These are phyloP conservation scores for Lasiodiplodia sp. DNA, from an alignment of 2,329 filamentous ascomycete genomes.

Conservation along the genomic window DNA sequence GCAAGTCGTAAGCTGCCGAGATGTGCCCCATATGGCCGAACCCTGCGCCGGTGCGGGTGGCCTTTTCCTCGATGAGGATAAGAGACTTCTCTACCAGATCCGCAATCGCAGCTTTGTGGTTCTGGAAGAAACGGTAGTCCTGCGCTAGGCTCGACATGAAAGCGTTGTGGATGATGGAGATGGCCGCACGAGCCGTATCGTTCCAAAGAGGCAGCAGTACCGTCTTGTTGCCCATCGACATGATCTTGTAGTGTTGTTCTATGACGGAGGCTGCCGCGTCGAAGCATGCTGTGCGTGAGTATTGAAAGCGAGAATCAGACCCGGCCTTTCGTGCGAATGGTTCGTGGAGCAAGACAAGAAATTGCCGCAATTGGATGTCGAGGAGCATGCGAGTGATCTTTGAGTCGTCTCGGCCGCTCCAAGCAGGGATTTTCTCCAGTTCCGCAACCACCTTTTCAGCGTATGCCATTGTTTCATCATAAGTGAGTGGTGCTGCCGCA, in stretches of 20 bases:
- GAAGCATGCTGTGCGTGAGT: constrained; percentile 43
- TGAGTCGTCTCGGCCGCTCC: constrained; percentile 20
- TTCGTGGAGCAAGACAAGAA: constrained; percentile 44
- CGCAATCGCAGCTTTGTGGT: constrained; percentile 39
- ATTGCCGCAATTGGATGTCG: constrained; percentile 44
- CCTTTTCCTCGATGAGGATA: constrained; percentile 43
- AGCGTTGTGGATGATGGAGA: constrained; percentile 28
- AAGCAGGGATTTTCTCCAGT: constrained; percentile 27
- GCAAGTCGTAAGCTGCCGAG: constrained; percentile 25
- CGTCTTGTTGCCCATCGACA: constrained; percentile 15
- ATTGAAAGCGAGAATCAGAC: constrained; percentile 39
- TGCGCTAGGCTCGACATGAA: constrained; percentile 25
- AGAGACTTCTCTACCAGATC: constrained; percentile 42
- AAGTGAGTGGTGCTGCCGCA: constrained; percentile 39
- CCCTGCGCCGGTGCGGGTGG: constrained; percentile 37
- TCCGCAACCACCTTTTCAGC: constrained; percentile 38
- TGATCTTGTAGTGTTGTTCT: constrained; percentile 35
- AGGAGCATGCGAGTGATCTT: constrained; percentile 35
- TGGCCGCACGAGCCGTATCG: constrained; percentile 14
- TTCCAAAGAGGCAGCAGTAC: constrained; percentile 12
- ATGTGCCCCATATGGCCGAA: constrained; percentile 28
- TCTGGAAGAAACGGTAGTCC: constrained; percentile 39
- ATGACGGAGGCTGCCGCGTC: constrained; percentile 41
- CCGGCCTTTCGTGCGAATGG: constrained; percentile 42
- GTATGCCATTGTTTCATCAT: constrained; percentile 44